Evolutionary conservation across 2,329 filamentous ascomycete species (phyloP).

Genomic region (Xylariaceae sp.): DNA sequence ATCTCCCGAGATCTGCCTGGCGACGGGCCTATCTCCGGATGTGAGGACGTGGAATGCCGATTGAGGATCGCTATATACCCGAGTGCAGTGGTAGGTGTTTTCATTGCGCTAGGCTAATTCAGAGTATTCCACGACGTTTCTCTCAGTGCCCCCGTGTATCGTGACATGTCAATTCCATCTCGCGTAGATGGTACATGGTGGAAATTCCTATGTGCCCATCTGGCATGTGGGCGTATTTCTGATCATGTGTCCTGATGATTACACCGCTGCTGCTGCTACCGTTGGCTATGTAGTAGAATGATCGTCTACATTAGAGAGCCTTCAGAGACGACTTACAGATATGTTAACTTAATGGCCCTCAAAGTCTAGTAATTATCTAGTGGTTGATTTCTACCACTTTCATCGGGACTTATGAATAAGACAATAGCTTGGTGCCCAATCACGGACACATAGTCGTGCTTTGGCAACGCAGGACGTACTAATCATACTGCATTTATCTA

Average conservation of each 20-base stretch:
- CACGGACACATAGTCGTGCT: neutral
- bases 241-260: neutral
- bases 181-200: neutral
- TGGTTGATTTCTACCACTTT: neutral
- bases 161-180: constrained; percentile 2
- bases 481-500: neutral
- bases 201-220: neutral
- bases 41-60: constrained; percentile 65
- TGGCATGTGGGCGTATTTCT: neutral
- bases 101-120: constrained; percentile 64
- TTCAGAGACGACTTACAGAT: no score
- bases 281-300: no score
- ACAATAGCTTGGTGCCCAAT: neutral
- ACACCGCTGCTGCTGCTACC: no score
- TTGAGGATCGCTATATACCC: constrained; percentile 67
- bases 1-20: constrained; percentile 44
- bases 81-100: constrained; percentile 53
- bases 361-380: no score
- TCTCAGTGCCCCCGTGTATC: neutral
- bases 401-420: neutral
- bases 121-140: constrained; percentile 54
- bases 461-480: neutral
- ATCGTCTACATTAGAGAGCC: no score
- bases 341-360: no score
- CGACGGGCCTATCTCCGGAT: constrained; percentile 36